Evolutionary conservation across 2,329 filamentous ascomycete genomes (phyloP).

Genomic region (Pseudogymnoascus sp.): DNA sequence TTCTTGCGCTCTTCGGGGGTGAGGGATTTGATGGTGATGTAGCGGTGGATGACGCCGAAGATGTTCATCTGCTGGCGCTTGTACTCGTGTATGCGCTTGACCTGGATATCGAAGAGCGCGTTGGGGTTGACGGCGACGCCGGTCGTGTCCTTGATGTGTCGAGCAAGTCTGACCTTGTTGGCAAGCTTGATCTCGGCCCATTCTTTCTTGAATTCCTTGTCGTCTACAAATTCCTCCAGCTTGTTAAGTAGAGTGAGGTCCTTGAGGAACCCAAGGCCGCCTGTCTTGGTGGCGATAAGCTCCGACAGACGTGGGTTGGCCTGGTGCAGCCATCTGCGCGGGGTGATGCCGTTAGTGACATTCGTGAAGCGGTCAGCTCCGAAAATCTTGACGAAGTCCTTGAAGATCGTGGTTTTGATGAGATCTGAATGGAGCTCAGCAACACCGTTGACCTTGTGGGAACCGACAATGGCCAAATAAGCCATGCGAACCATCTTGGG

Average conservation of each 20-base stretch:
- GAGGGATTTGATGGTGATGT: slow-evolving; percentile 82
- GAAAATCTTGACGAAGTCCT: slow-evolving; percentile 93
- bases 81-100: slow-evolving; percentile 99
- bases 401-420: slow-evolving; percentile 99
- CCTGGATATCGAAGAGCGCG: slow-evolving; percentile 90
- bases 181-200: slow-evolving; percentile 95
- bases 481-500: slow-evolving; percentile 99
- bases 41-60: slow-evolving; percentile 93
- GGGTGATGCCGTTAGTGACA: slow-evolving; percentile 96
- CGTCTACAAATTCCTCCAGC: slow-evolving; percentile 73
- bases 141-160: slow-evolving; percentile 77
- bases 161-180: slow-evolving; percentile 88
- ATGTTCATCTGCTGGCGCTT: slow-evolving; percentile 99
- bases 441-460: slow-evolving; percentile 98
- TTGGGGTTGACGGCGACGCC: slow-evolving; percentile 78
- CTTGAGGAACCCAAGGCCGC: slow-evolving; percentile 76
- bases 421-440: slow-evolving; percentile 95
- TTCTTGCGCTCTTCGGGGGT: slow-evolving; percentile 77
- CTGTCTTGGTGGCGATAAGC: slow-evolving; percentile 83
- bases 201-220: slow-evolving; percentile 84
- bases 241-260: slow-evolving; percentile 81
- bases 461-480: slow-evolving; percentile 86
- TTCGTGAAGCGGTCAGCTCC: slow-evolving; percentile 97
- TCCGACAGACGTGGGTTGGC: slow-evolving; percentile 89
- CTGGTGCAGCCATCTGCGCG: slow-evolving; percentile 92